Conservation (phyloP, 2,329 filamentous ascomycete genomes). For the Samsoniella hepiali region DNA sequence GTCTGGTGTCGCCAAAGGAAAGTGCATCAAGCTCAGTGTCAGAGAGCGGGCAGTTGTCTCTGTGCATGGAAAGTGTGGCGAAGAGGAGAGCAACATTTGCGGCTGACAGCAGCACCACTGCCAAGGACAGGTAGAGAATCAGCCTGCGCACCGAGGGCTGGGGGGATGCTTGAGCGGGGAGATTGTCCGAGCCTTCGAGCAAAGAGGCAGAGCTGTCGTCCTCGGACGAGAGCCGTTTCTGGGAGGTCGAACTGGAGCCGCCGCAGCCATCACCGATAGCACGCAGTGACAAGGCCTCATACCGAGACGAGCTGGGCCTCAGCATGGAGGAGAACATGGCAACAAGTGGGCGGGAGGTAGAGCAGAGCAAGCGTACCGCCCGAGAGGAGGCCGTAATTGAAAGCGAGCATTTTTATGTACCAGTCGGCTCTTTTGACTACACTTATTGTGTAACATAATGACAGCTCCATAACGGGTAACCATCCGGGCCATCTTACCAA, state of each 20-base stretch:
- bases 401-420: background rate
- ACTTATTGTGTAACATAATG: too few species aligned
- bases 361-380: background rate
- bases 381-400: background rate
- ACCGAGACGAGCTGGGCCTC: conserved; percentile 4
- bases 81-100: background rate
- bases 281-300: background rate
- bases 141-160: background rate
- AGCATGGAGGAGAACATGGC: background rate
- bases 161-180: background rate
- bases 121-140: conserved; percentile 2
- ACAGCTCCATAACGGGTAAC: too few species aligned
- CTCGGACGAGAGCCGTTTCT: background rate
- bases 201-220: background rate
- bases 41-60: background rate
- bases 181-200: background rate
- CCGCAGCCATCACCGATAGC: background rate
- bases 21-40: background rate
- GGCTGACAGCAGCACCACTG: background rate
- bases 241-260: background rate
- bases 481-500: too few species aligned
- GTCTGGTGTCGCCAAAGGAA: background rate
- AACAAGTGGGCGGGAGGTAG: background rate
- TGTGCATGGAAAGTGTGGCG: background rate
- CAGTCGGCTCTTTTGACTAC: too few species aligned